Base-by-base conservation (phyloP, 1,139 yeast species). In the Tardiomyces depauwii region DNA sequence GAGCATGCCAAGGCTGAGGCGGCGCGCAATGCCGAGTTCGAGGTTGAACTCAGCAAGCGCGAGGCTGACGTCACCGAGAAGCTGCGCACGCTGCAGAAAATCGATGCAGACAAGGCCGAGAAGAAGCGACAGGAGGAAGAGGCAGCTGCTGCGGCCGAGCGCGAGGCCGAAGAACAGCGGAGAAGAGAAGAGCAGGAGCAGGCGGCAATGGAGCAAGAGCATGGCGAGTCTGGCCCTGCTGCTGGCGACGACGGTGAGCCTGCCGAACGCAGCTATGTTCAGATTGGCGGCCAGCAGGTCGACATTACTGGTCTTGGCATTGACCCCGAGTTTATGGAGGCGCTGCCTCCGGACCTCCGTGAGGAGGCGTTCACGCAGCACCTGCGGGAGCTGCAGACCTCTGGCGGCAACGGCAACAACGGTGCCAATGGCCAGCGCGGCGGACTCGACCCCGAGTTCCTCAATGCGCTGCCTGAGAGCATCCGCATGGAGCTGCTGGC, bases 351-450 rank as follows among this genome's bases (percentile, higher is more conserved):
- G 43, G 94, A 86, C 46, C 84, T 89, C 84, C 72, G 96, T 45
- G 95, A 88, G 53, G 96, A 89, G 58, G 97, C 88, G 0, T 79
- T 87, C 57, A 79, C 93, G 0, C 94, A 88, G 55, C 95, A 88
- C 60, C 71, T 88, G 4, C 71, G 91, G 42, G 95, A 87, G 53
- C 50, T 70, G 69, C 54, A 56, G 14, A 45, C 39, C 21, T 45
- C 42, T 12, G 44, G 49, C 72, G 54, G 82, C 68, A 68, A 71
- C 2, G 65, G 47, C 30, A 46, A 46, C 52, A 62, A 67, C 14
- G 68, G 65, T 39, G 59, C 67, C 1, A 21, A 7, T 21, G 73
- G 72, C 7, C 49, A 44, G 18, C 48, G 43, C 9, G 54, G 48
- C 19, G 18, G 12, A 32, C 75, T 86, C 47, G 94, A 83, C 57